Evolutionary conservation across 345 rosid genomes (phyloP), one percentile per base, ranked within the genome.

Genomic region (Arabis hirsuta): DNA sequence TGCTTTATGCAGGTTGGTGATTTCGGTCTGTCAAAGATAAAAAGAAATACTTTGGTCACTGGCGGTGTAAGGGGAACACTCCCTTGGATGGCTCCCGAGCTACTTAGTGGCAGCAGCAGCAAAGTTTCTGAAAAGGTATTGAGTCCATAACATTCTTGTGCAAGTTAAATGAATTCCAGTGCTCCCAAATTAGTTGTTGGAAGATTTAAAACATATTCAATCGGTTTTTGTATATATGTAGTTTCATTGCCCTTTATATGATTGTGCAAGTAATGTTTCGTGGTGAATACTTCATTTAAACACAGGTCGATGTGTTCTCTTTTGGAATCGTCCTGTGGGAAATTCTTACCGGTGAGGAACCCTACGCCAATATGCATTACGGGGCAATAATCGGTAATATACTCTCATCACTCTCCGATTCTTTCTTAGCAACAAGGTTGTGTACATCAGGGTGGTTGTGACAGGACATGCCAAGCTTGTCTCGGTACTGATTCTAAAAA

Each of bases 81-180:
- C 62, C 96, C 96, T 32, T 90, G 96, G 96, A 90, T 88, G 96
- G 96, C 97, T 47, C 97, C 95, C 0, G 97, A 90, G 74, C 83
- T 90, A 71, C 87, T 90, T 59, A 88, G 87, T 70, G 92, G 95
- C 53, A 79, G 92, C 76, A 87, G 92, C 81, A 88, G 78, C 55
- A 87, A 90, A 82, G 97, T 90, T 74, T 90, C 97, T 10, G 95
- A 90, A 80, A 90, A 90, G 87, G 96, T 90, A 80, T 32, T 32
- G 47, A 9, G 45, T 55, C 66, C 69, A 24, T 44, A 64, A 46
- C 56, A 31, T 69, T 38, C 38, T 32, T 69, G 26, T 69, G 65
- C 14, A n/a, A 58, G 36, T 58, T 58, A 22, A 46, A 58, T 57
- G 29, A 24, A 24, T 10, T 43, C 64, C 47, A 46, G 2, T n/a